phyloP scores from a whole-genome alignment of 1,284 basidiomycete genomes.

The Cutaneotrichosporon cyanovorans region DNA sequence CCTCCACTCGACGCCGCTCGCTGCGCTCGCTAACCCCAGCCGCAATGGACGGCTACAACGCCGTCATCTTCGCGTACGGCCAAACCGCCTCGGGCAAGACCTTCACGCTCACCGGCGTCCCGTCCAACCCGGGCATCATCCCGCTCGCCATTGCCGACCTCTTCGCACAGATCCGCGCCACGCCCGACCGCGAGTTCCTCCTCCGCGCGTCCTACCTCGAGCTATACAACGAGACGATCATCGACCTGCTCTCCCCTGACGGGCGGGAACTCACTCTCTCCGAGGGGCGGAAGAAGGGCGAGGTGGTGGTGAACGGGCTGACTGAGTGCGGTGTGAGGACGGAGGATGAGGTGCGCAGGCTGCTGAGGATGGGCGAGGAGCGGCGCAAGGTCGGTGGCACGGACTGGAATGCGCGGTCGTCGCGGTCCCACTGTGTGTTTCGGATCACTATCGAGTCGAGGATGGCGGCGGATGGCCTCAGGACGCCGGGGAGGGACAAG shows the following conservation, averaged over 20 bases:
- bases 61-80: constrained; percentile 89
- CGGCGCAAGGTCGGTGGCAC: constrained; percentile 87
- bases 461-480: constrained; percentile 8
- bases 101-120: constrained; percentile 75
- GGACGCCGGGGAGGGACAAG: constrained; percentile 23
- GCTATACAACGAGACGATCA: constrained; percentile 91
- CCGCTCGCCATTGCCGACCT: constrained; percentile 69
- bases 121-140: constrained; percentile 85
- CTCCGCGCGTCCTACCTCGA: constrained; percentile 91
- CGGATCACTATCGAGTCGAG: constrained; percentile 56
- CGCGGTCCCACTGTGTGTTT: constrained; percentile 87
- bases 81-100: constrained; percentile 70
- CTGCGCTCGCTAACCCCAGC: constrained; percentile 48
- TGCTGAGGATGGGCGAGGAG: constrained; percentile 75
- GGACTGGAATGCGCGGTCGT: constrained; percentile 94
- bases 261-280: constrained; percentile 36
- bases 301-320: constrained; percentile 44
- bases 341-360: constrained; percentile 72
- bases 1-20: too few species aligned
- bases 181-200: constrained; percentile 67
- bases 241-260: constrained; percentile 50
- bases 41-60: constrained; percentile 94
- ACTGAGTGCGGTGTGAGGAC: constrained; percentile 68
- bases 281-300: constrained; percentile 45
- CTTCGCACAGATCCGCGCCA: constrained; percentile 47